Evolutionary conservation across 352 stramenopile genomes (phyloP), one percentile per base, ranked within the genome.

Genomic region (Achlya hypogyna): DNA sequence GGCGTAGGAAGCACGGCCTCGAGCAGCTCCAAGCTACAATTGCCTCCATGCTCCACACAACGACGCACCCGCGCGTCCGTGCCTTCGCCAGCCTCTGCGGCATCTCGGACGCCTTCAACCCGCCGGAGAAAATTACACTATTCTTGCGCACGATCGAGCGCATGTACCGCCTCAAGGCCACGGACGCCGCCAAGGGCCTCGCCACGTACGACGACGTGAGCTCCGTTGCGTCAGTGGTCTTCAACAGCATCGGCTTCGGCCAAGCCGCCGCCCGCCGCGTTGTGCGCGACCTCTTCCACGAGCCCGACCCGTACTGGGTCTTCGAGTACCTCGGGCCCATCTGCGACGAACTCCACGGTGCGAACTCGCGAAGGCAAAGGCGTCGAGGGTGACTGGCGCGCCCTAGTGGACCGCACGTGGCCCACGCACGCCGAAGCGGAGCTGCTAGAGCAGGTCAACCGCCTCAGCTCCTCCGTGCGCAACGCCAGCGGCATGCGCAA

Each of bases 221-320:
- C 5, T 63, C 51, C 9, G 43, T 65, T 2, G 72, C 72, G 4
- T 74, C 82, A 28, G 71, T 89, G 10, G 80, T 93, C 51, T 91
- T 90, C 69, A 76, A 87, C 68, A 87, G 86, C 65, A 77, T 89
- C 27, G 81, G 78, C 16, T 71, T 89, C 32, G 56, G 81, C 25
- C 78, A 88, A 51, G 72, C 78, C 5, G 75, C 83, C 35, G 82
- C 78, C 3, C 71, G 83, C 20, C 71, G 74, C 34, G 75, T 93
- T 2, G 76, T 91, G 34, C 42, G 53, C 0, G 82, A 91, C 62
- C 77, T 93, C 53, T 93, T 93, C 28, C 70, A 75, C 49, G 74
- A 89, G n/a, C 60, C 60, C 22, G 84, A 90, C 29, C 86, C 77
- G 64, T 89, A 84, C 70, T 93, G 84, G 84, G 84, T 87, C 60